Conservation (phyloP, 768 basidiomycete genomes). For the Russula vinacea region DNA sequence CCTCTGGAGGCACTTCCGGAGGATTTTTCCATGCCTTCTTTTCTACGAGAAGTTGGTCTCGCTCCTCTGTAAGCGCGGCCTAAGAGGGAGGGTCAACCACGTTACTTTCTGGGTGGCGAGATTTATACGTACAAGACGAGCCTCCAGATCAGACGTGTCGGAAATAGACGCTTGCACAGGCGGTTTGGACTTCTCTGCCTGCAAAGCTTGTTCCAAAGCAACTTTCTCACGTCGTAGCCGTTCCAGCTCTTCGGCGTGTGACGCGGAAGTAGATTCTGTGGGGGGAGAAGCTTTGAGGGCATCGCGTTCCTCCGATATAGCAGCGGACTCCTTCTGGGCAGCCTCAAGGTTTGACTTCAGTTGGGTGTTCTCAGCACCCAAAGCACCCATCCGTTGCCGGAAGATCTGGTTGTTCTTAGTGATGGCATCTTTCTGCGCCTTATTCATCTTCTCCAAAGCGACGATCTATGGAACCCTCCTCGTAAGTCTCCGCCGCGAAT, state of each 20-base stretch:
- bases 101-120: not conserved
- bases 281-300: conserved; percentile 39
- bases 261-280: conserved; percentile 10
- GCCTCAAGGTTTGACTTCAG: conserved; percentile 30
- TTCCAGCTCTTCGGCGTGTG: conserved; percentile 32
- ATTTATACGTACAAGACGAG: conserved; percentile 37
- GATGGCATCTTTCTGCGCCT: conserved; percentile 21
- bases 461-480: conserved; percentile 24
- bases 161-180: conserved; percentile 16
- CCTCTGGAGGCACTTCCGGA: conserved; percentile 26
- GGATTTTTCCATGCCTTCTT: conserved; percentile 46
- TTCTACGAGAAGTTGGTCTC: conserved; percentile 59
- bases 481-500: not conserved
- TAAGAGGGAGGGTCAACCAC: conserved; percentile 31
- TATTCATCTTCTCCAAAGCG: conserved; percentile 25
- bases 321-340: conserved; percentile 31
- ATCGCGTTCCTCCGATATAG: conserved; percentile 33
- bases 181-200: conserved; percentile 38
- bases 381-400: conserved; percentile 24
- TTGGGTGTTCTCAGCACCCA: conserved; percentile 21
- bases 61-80: conserved; percentile 55
- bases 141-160: conserved; percentile 30
- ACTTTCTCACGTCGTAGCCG: conserved; percentile 40
- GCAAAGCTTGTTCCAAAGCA: conserved; percentile 41
- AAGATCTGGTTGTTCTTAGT: conserved; percentile 27